Evolutionary conservation across 495 filamentous ascomycete species (phyloP).

Genomic region (Podospora pseudopauciseta): DNA sequence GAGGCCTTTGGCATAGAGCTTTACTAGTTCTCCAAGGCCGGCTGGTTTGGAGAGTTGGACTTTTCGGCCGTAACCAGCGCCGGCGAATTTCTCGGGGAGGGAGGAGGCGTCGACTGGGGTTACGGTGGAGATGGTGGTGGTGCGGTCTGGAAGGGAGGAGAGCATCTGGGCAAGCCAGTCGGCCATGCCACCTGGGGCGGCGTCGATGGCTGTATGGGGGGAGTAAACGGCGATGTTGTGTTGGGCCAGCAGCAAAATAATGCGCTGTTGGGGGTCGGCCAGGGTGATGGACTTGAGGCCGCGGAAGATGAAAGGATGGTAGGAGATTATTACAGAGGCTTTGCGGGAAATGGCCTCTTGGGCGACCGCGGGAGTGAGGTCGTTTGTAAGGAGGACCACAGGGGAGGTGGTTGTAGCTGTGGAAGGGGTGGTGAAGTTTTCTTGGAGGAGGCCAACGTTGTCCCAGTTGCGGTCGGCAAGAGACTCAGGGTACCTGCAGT

Average conservation of each 20-base stretch:
- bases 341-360: conserved; percentile 79
- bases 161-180: conserved; percentile 95
- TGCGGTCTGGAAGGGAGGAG: conserved; percentile 13
- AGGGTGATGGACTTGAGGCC: conserved; percentile 84
- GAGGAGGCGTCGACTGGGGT: conserved; percentile 34
- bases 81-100: conserved; percentile 52
- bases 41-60: conserved; percentile 59
- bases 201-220: conserved; percentile 92
- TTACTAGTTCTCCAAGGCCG: conserved; percentile 58
- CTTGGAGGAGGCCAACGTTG: conserved; percentile 58
- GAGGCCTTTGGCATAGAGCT: conserved; percentile 39
- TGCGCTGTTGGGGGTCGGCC: conserved; percentile 78
- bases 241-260: conserved; percentile 75
- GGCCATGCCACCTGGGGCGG: conserved; percentile 77
- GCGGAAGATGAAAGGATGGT: conserved; percentile 95
- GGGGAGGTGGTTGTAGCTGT: conserved; percentile 2
- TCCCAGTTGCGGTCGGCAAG: conserved; percentile 90
- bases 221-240: conserved; percentile 93
- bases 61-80: conserved; percentile 73
- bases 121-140: conserved; percentile 33
- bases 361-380: conserved; percentile 83
- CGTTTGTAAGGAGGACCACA: conserved; percentile 77
- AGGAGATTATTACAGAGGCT: conserved; percentile 78
- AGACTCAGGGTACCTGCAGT: conserved; percentile 73
- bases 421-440: conserved; percentile 26